These are phyloP conservation scores for Diaporthe helianthi DNA, from an alignment of 2,329 filamentous ascomycete species.

Conservation along the genomic window DNA sequence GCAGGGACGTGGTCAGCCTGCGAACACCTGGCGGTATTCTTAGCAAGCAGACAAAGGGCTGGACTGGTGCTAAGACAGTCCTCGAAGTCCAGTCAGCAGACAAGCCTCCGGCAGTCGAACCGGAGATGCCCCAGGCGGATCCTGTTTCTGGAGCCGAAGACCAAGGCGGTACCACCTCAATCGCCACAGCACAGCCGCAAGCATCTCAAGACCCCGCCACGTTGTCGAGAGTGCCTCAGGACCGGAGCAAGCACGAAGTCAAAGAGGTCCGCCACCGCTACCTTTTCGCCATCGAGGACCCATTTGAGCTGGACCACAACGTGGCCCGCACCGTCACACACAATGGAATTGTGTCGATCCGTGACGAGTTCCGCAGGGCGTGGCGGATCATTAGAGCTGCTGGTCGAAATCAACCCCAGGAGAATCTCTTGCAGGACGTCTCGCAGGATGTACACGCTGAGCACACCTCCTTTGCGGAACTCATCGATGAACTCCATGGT, in stretches of 20 bases:
- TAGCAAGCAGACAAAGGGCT: conserved; percentile 79
- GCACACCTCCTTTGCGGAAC: conserved; percentile 42
- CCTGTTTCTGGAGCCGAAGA: not conserved
- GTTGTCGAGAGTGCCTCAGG: conserved; percentile 3
- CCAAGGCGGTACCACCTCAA: not conserved
- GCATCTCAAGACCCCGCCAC: not conserved
- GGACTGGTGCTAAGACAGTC: conserved; percentile 82
- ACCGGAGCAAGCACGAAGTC: conserved; percentile 45
- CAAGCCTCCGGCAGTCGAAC: conserved; percentile 36
- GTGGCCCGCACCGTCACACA: conserved; percentile 87
- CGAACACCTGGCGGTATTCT: conserved; percentile 74
- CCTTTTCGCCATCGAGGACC: conserved; percentile 89
- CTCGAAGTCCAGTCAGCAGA: conserved; percentile 56
- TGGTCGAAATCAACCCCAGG: conserved; percentile 50
- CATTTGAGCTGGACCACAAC: conserved; percentile 88
- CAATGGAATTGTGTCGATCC: conserved; percentile 79
- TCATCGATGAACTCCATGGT: conserved; percentile 52
- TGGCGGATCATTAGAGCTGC: conserved; percentile 71
- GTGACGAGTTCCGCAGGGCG: conserved; percentile 84
- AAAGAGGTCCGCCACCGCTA: conserved; percentile 82
- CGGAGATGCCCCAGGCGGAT: conserved; percentile 35
- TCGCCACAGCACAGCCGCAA: not conserved
- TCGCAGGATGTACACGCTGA: conserved; percentile 45
- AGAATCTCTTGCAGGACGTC: conserved; percentile 62
- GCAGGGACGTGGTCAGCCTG: conserved; percentile 78